phyloP scores from a whole-genome alignment of 2,329 filamentous ascomycete species.

The Phoma sp. region DNA sequence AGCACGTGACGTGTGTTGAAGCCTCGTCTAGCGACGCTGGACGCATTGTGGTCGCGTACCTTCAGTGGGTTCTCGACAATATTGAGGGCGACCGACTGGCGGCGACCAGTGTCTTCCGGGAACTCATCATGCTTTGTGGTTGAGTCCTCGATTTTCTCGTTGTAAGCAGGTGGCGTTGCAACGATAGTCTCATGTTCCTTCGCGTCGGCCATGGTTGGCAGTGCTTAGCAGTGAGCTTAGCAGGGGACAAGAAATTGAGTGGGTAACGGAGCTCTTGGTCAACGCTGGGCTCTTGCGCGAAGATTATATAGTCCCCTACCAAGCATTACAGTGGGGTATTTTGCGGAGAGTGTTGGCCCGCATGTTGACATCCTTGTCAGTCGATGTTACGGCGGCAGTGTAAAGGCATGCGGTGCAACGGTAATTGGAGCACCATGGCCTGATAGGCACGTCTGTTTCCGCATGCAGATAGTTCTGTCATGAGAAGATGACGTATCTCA shows the following conservation, averaged over 20 bases:
- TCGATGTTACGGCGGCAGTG: not conserved
- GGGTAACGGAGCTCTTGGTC: constrained; percentile 12
- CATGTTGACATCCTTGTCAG: constrained; percentile 1
- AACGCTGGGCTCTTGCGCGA: constrained; percentile 9
- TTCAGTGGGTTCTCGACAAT: constrained; percentile 56
- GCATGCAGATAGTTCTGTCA: constrained; percentile 3
- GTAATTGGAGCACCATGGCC: constrained; percentile 8
- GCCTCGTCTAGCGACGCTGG: constrained; percentile 13
- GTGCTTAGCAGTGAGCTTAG: constrained; percentile 16
- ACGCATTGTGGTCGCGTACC: constrained; percentile 32
- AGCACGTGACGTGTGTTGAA: constrained; percentile 18
- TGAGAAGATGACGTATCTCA: constrained; percentile 17
- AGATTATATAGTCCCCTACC: constrained; percentile 11
- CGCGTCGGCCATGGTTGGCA: constrained; percentile 15
- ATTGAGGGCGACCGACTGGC: constrained; percentile 53
- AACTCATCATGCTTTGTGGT: constrained; percentile 16
- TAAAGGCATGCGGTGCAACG: constrained; percentile 8
- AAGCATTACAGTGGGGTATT: constrained; percentile 13
- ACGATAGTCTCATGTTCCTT: constrained; percentile 9
- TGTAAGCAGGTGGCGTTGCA: not conserved
- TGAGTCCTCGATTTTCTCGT: constrained; percentile 15
- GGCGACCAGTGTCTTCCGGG: constrained; percentile 35
- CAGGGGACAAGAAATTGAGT: constrained; percentile 10
- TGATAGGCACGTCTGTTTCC: constrained; percentile 9
- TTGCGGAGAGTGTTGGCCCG: constrained; percentile 7